A percentile compares a stretch with the other conserved stretches of the same genome.
phyloP scores from a whole-genome alignment of 148 eudicot genomes.

The Arbutus unedo region DNA sequence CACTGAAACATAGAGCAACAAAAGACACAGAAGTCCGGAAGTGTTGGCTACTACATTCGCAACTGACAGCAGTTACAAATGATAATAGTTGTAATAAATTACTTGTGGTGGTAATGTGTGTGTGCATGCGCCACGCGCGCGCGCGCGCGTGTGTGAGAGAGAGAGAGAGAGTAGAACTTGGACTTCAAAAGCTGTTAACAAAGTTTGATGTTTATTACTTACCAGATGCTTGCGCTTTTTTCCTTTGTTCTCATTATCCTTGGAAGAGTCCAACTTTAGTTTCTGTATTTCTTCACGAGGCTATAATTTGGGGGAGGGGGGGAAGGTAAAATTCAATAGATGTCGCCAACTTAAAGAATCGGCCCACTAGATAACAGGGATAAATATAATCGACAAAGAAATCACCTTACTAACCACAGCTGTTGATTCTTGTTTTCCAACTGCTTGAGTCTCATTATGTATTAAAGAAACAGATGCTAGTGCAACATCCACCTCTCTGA shows the following conservation, averaged over 20 bases:
- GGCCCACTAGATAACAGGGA: conserved; percentile 9
- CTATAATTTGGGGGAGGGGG: conserved; percentile 20
- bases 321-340: not conserved
- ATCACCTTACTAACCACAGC: conserved; percentile 28
- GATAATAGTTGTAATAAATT: not conserved
- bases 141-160: not conserved
- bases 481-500: conserved; percentile 26
- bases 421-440: conserved; percentile 32
- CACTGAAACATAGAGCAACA: not conserved
- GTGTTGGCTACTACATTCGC: not conserved
- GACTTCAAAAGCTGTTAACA: not conserved
- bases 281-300: conserved; percentile 30
- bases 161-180: not conserved
- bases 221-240: conserved; percentile 33
- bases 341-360: not conserved
- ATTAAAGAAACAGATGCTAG: conserved; percentile 22
- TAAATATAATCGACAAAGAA: not conserved
- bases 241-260: conserved; percentile 27
- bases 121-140: no score
- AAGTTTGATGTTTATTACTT: not conserved
- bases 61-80: not conserved
- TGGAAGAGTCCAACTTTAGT: conserved; percentile 28
- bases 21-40: not conserved
- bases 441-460: conserved; percentile 22
- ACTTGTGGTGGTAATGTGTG: not conserved